Evolutionary conservation across 192 early-diverging fungal genomes (phyloP).

Genomic region (Coemansia sp.): DNA sequence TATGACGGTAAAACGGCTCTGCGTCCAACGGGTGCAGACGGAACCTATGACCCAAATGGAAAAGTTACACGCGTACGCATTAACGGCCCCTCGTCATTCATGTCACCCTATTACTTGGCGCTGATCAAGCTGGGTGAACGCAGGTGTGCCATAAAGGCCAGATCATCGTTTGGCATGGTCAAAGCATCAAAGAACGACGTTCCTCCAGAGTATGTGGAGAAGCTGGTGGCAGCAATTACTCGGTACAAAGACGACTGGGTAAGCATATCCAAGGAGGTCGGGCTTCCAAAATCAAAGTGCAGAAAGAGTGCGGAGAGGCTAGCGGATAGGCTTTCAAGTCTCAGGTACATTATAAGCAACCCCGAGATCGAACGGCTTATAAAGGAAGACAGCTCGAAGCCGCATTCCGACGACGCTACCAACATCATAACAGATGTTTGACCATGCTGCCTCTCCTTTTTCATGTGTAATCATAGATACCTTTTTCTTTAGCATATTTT

Average conservation of each 20-base stretch:
- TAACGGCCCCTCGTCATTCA: not conserved
- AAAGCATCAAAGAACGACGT: too few relatives aligned
- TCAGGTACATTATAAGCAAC: slow-evolving; percentile 9
- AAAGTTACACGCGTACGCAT: slow-evolving; percentile 5
- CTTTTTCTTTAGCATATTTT: too few relatives aligned
- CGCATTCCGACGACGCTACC: not conserved
- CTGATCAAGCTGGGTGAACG: too few relatives aligned
- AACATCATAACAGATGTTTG: too few relatives aligned
- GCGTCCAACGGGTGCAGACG: slow-evolving; percentile 33
- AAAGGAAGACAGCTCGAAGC: not conserved
- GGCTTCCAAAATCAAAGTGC: slow-evolving; percentile 15
- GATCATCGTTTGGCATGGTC: too few relatives aligned
- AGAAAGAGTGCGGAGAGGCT: slow-evolving; percentile 13
- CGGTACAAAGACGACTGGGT: slow-evolving; percentile 37
- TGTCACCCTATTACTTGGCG: slow-evolving; percentile 31
- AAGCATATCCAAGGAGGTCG: slow-evolving; percentile 30
- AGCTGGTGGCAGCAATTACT: slow-evolving; percentile 29
- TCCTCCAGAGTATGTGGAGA: slow-evolving; percentile 16
- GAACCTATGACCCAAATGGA: slow-evolving; percentile 27
- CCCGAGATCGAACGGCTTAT: slow-evolving; percentile 18
- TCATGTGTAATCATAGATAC: too few relatives aligned
- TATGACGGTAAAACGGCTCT: slow-evolving; percentile 20
- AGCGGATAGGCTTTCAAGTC: slow-evolving; percentile 8
- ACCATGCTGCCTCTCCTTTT: too few relatives aligned
- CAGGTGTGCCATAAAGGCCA: too few relatives aligned